Evolutionary conservation across 169 alveolate species (phyloP).

Genomic region (Plasmodium fragile): DNA sequence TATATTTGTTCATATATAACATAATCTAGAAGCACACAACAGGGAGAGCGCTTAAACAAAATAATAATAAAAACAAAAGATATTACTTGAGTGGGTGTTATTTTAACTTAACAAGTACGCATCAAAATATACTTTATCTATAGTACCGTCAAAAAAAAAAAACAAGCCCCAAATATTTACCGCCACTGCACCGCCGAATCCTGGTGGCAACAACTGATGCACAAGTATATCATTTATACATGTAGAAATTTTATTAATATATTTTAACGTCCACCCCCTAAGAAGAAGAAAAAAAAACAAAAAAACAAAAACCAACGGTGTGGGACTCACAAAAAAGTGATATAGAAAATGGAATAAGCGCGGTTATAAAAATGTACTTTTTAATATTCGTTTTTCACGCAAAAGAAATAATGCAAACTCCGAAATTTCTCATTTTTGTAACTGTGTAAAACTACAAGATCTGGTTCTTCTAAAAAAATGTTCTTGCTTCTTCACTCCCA

Average conservation of each 20-base stretch:
- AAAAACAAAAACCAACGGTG: background rate
- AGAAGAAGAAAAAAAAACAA: background rate
- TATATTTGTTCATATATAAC: background rate
- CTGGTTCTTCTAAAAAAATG: background rate
- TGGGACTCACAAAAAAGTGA: background rate
- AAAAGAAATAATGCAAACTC: background rate
- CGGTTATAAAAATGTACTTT: background rate
- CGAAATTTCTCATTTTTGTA: background rate
- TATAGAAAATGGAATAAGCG: background rate
- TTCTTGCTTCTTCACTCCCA: background rate
- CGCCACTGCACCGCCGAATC: background rate
- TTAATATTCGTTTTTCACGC: background rate
- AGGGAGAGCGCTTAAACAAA: background rate
- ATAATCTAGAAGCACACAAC: background rate
- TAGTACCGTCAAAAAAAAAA: background rate
- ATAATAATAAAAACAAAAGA: background rate
- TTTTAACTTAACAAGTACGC: background rate
- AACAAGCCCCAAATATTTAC: background rate
- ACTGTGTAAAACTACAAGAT: background rate
- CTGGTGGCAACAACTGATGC: background rate
- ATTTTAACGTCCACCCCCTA: background rate
- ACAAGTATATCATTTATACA: background rate
- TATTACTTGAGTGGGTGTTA: background rate
- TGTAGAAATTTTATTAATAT: background rate
- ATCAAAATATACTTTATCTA: background rate